phyloP scores from a whole-genome alignment of 345 rosid genomes.

The Populus deltoides region DNA sequence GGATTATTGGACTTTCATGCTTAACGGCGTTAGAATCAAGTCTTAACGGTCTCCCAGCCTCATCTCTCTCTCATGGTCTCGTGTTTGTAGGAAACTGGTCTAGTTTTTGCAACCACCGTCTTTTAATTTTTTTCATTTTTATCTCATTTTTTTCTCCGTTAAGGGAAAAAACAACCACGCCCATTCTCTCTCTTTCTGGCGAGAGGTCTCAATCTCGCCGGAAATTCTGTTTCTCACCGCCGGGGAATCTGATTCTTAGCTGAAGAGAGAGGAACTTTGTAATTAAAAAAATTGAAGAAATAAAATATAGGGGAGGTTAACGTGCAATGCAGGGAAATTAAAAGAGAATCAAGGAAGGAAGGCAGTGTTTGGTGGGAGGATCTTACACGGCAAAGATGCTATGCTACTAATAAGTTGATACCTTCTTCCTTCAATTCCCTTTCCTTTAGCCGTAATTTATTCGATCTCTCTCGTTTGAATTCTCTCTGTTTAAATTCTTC shows the following conservation, averaged over 20 bases:
- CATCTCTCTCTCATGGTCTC: constrained; percentile 3
- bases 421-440: constrained; percentile 40
- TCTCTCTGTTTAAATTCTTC: constrained; percentile 21
- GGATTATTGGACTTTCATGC: constrained; percentile 3
- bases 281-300: not conserved
- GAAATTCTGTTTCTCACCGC: constrained; percentile 15
- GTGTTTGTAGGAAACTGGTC: constrained; percentile 31
- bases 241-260: not conserved
- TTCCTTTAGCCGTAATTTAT: constrained; percentile 55
- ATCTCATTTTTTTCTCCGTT: constrained; percentile 12
- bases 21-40: constrained; percentile 31
- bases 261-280: constrained; percentile 16
- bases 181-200: constrained; percentile 22
- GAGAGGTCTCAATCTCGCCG: constrained; percentile 42
- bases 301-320: constrained; percentile 32
- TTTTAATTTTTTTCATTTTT: not conserved
- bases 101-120: not conserved
- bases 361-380: constrained; percentile 18
- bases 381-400: constrained; percentile 39
- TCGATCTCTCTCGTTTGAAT: constrained; percentile 26
- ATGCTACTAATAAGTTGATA: constrained; percentile 19
- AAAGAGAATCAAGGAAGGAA: constrained; percentile 23
- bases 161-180: not conserved
- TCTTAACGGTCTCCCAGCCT: constrained; percentile 23
- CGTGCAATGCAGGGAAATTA: constrained; percentile 58